A percentile compares a stretch with the other conserved stretches of the same genome.
Conservation (phyloP, 371 early-diverging fungal genomes). For the Gilbertella persicaria region DNA sequence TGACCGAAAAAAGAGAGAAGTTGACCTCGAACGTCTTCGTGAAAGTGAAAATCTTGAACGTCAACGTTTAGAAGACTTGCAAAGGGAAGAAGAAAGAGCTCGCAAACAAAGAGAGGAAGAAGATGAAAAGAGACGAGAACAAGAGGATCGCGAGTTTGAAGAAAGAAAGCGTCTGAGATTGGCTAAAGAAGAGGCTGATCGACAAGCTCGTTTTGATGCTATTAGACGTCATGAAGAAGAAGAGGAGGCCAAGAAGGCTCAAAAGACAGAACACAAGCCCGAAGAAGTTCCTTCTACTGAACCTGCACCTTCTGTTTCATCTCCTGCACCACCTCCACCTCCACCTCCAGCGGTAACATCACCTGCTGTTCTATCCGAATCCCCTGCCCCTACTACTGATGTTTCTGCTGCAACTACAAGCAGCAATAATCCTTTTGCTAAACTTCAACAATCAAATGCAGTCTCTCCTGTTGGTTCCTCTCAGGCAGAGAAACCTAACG, state of each 20-base stretch:
- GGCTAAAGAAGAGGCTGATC: conserved; percentile 36
- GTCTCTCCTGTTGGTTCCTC: conserved; percentile 12
- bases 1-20: conserved; percentile 20
- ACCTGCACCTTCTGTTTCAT: neutral
- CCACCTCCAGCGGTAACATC: conserved; percentile 6
- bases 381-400: conserved; percentile 7
- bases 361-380: conserved; percentile 6
- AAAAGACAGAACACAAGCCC: conserved; percentile 18
- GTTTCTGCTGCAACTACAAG: conserved; percentile 19
- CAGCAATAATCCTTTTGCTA: conserved; percentile 55
- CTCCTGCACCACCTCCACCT: conserved; percentile 7
- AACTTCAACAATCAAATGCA: conserved; percentile 25
- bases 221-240: conserved; percentile 38
- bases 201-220: conserved; percentile 39
- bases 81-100: conserved; percentile 19
- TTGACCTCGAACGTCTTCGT: conserved; percentile 13
- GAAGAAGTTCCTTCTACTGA: conserved; percentile 9
- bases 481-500: conserved; percentile 28
- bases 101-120: conserved; percentile 11
- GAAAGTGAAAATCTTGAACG: conserved; percentile 27
- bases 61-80: conserved; percentile 17
- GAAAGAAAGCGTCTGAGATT: conserved; percentile 29
- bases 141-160: conserved; percentile 33
- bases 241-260: conserved; percentile 19
- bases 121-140: conserved; percentile 25